Evolutionary conservation across 2,329 filamentous ascomycete species (phyloP).

Genomic region (Colletotrichum somersetense): DNA sequence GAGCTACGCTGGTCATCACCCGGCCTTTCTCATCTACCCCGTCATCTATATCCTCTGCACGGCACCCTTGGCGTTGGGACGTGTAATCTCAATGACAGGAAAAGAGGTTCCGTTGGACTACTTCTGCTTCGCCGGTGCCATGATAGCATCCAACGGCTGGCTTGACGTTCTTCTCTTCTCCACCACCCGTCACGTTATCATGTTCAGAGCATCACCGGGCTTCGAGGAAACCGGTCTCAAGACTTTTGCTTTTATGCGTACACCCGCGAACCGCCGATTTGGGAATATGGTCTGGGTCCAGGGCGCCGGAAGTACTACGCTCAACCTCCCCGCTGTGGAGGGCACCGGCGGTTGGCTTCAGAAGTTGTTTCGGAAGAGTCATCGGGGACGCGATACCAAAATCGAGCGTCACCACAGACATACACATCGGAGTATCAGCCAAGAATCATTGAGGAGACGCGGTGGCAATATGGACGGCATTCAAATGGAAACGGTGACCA

Average conservation of each 20-base stretch:
- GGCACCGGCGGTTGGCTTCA: slow-evolving; percentile 36
- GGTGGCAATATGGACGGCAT: slow-evolving; percentile 47
- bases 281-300: slow-evolving; percentile 41
- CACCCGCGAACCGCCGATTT: slow-evolving; percentile 32
- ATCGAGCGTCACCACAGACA: slow-evolving; percentile 7
- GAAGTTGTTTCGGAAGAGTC: slow-evolving; percentile 20
- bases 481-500: slow-evolving; percentile 60
- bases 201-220: slow-evolving; percentile 44
- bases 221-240: slow-evolving; percentile 35
- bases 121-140: slow-evolving; percentile 64
- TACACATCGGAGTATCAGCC: slow-evolving; percentile 33
- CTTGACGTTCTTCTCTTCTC: slow-evolving; percentile 57
- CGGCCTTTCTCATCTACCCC: slow-evolving; percentile 69
- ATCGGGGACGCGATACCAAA: neutral
- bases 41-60: slow-evolving; percentile 73
- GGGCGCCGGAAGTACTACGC: slow-evolving; percentile 27
- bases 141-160: slow-evolving; percentile 64
- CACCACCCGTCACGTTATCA: slow-evolving; percentile 54
- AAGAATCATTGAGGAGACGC: slow-evolving; percentile 30
- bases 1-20: slow-evolving; percentile 28
- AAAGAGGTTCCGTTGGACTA: slow-evolving; percentile 59
- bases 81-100: slow-evolving; percentile 69
- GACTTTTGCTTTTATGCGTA: slow-evolving; percentile 40
- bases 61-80: slow-evolving; percentile 68
- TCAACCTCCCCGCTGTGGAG: neutral